Percentiles rank a stretch among this genome's conserved stretches.
Evolutionary conservation across 2,329 filamentous ascomycete genomes (phyloP).

Genomic region (Venturiaceae sp.): DNA sequence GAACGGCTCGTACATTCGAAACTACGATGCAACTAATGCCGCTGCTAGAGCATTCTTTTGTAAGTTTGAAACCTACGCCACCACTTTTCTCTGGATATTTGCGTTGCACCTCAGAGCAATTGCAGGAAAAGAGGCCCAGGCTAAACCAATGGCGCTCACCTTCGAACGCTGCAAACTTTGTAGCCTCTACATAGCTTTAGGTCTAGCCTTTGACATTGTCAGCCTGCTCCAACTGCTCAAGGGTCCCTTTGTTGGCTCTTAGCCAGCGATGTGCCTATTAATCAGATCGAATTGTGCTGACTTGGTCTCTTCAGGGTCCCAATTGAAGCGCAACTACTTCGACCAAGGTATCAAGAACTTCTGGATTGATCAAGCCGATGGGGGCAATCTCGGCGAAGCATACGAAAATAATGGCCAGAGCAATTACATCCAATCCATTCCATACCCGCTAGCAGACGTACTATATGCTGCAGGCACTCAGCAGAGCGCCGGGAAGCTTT

Average conservation of each 20-base stretch:
- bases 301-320: neutral
- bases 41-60: constrained; percentile 19
- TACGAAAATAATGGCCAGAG: constrained; percentile 27
- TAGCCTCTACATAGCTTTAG: too few species aligned
- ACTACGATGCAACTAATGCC: constrained; percentile 22
- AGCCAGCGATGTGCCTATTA: too few species aligned
- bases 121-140: too few species aligned
- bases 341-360: constrained; percentile 22
- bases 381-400: constrained; percentile 25
- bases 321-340: constrained; percentile 20
- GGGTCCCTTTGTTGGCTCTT: too few species aligned
- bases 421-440: constrained; percentile 19
- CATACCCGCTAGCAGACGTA: constrained; percentile 18
- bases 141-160: too few species aligned
- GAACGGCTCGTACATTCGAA: constrained; percentile 21
- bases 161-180: too few species aligned
- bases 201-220: too few species aligned
- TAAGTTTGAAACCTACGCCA: constrained; percentile 6
- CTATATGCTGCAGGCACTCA: constrained; percentile 22
- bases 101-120: too few species aligned
- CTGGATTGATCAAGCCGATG: constrained; percentile 26
- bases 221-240: too few species aligned
- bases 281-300: neutral
- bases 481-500: constrained; percentile 17
- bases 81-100: neutral